These are phyloP conservation scores for Lachnellula suecica DNA, from an alignment of 2,329 filamentous ascomycete species.

Conservation along the genomic window DNA sequence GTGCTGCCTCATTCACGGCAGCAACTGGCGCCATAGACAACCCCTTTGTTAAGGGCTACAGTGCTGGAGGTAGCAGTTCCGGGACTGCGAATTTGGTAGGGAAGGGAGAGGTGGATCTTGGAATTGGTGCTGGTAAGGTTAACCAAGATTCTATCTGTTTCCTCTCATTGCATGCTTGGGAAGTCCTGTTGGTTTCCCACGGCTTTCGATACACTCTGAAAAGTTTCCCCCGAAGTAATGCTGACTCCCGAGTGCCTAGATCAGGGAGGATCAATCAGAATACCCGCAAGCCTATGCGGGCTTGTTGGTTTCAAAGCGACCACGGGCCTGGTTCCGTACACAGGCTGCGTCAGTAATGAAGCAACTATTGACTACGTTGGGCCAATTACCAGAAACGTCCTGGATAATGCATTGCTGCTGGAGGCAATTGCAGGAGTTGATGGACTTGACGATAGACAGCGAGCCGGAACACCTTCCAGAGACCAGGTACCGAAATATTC, in stretches of 20 bases:
- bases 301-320: slow-evolving; percentile 26
- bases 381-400: slow-evolving; percentile 40
- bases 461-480: slow-evolving; percentile 34
- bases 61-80: slow-evolving; percentile 48
- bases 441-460: slow-evolving; percentile 45
- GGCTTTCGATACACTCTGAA: too few species aligned
- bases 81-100: slow-evolving; percentile 47
- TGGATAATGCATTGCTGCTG: slow-evolving; percentile 41
- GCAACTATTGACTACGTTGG: slow-evolving; percentile 51
- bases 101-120: slow-evolving; percentile 44
- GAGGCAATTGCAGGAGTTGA: slow-evolving; percentile 49
- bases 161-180: too few species aligned
- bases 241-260: too few species aligned
- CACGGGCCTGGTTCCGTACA: slow-evolving; percentile 23
- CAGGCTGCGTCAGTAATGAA: slow-evolving; percentile 44
- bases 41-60: slow-evolving; percentile 44
- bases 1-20: slow-evolving; percentile 46
- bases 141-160: too few species aligned
- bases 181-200: too few species aligned
- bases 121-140: slow-evolving; percentile 48
- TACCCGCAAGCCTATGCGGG: slow-evolving; percentile 58
- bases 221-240: too few species aligned
- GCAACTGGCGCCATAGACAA: slow-evolving; percentile 48
- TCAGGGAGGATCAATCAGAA: slow-evolving; percentile 65
- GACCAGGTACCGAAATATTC: slow-evolving; percentile 21